Base-by-base conservation (phyloP, 2,329 filamentous ascomycete species). In the Pseudogymnoascus sp. region DNA sequence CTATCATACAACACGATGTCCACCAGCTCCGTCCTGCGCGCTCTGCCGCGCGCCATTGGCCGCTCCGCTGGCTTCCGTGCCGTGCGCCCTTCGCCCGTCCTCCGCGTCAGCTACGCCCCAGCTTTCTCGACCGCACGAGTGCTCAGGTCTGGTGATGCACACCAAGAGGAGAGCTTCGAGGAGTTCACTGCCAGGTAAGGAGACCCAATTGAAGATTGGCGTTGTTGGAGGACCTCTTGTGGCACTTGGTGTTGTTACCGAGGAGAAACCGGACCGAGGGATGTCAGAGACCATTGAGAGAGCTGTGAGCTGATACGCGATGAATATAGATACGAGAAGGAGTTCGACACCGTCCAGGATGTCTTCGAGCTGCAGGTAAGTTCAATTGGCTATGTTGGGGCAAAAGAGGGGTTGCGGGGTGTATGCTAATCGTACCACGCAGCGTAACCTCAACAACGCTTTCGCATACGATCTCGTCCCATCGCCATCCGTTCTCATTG, bases 391-490 rank as follows among this genome's bases (percentile, higher is more conserved):
- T 54, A 6, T 25, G 25, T 63, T 28, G 47, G 61, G 36, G 25
- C 16, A 33, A 28, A 58, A 38, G 22, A 58, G 30, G 30, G 59
- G 28, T 28, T 61, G 28, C 30, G 39, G 28, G 28, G 36, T 41
- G 58, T 50, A 41, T 37, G 39, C 68, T 65, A 61, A 67, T 68
- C 62, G 60, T 70, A 65, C 60, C 61, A 66, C 66, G 39, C 74
- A 92, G 85, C 90, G 92, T 78, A 96, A 96, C 82, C 84, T 96
- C 74, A 99, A 99, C 88, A 99, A 99, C 82, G 93, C 92, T 76
- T 99, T 99, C 80, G 94, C 94, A 74, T 99, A 99, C 87, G 94
- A 99, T 87, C 88, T 99, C 73, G 94, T 99, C 68, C 94, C 95
- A 73, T 94, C 93, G 47, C 87, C 93, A 67, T 86, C 90, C 70